phyloP scores from a whole-genome alignment of 2,329 filamentous ascomycete genomes.

The Fusarium marasasianum region DNA sequence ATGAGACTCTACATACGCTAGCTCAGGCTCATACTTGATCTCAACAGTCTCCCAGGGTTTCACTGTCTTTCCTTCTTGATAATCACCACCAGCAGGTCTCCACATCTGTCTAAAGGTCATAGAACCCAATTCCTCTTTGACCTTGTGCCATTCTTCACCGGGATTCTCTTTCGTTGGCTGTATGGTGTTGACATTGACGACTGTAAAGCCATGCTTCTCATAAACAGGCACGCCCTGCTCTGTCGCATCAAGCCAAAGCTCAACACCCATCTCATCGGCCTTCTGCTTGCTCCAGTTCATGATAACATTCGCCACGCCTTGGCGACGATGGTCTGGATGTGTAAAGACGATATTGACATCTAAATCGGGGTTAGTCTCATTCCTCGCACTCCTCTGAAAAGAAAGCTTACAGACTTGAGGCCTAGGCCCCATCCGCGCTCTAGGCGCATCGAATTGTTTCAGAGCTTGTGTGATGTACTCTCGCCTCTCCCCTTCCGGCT shows the following conservation, averaged over 20 bases:
- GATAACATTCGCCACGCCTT: conserved; percentile 35
- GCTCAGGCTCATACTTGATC: background rate
- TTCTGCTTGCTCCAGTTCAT: conserved; percentile 37
- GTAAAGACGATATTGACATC: conserved; percentile 38
- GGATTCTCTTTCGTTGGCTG: conserved; percentile 13
- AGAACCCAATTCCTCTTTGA: conserved; percentile 20
- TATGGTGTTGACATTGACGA: conserved; percentile 21
- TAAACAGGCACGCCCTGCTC: conserved; percentile 35
- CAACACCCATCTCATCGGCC: conserved; percentile 38
- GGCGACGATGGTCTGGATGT: conserved; percentile 32
- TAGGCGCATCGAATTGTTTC: conserved; percentile 29
- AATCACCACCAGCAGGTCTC: conserved; percentile 32
- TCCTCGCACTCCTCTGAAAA: background rate
- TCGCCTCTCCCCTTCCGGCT: conserved; percentile 30
- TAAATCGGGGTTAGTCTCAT: background rate
- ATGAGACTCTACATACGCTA: background rate
- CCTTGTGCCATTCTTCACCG: conserved; percentile 24
- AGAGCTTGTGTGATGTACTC: conserved; percentile 31
- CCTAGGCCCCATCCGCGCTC: conserved; percentile 26
- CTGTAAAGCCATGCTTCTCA: conserved; percentile 34
- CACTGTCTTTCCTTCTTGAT: conserved; percentile 22
- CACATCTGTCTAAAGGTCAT: conserved; percentile 37
- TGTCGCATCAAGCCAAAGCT: conserved; percentile 39
- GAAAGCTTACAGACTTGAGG: conserved; percentile 34
- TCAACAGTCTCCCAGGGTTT: conserved; percentile 24